Evolutionary conservation across 2,329 filamentous ascomycete genomes (phyloP), one percentile per base, ranked within the genome.

Genomic region (Emergomyces pasteurianus): DNA sequence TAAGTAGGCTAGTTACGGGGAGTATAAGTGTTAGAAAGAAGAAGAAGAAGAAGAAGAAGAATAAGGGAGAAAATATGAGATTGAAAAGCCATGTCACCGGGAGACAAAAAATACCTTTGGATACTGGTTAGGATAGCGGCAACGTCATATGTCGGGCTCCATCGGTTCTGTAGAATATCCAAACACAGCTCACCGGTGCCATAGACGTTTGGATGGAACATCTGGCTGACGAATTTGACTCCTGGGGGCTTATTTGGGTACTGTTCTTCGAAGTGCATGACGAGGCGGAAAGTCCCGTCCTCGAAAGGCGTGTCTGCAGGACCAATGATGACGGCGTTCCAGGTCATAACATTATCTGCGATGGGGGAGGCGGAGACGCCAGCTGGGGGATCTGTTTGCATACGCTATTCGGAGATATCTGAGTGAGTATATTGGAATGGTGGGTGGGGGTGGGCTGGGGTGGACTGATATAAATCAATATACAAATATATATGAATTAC

Each of bases 191-290:
- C 94, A 63, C 94, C 94, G 0, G 92, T 97, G 59, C 89, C 92
- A 73, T 99, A 99, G 61, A 99, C 94, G 72, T 99, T 99, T 21
- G 94, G 94, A 70, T 99, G 94, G 76, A 99, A 99, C 94, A 99
- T 99, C 74, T 94, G 86, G 75, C 90, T 95, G 74, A 99, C 95
- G 74, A 99, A 99, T 73, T 97, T 97, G 77, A 97, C 94, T 40
- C 91, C 89, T 0, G 94, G 94, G 5, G 94, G 94, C 75, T 97
- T 97, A 78, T 97, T 99, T 36, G 94, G 94, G 70, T 99, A 99
- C 71, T 96, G 92, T 75, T 99, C 94, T 73, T 97, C 94, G 69
- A 99, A 99, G 72, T 96, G 91, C 92, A 99, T 97, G 58, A 97
- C 92, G 12, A 99, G 86, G 66, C 92, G 83, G 75, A 99, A 99